These are phyloP conservation scores for Lactifluus subvellereus DNA, from an alignment of 768 basidiomycete species.

Conservation along the genomic window DNA sequence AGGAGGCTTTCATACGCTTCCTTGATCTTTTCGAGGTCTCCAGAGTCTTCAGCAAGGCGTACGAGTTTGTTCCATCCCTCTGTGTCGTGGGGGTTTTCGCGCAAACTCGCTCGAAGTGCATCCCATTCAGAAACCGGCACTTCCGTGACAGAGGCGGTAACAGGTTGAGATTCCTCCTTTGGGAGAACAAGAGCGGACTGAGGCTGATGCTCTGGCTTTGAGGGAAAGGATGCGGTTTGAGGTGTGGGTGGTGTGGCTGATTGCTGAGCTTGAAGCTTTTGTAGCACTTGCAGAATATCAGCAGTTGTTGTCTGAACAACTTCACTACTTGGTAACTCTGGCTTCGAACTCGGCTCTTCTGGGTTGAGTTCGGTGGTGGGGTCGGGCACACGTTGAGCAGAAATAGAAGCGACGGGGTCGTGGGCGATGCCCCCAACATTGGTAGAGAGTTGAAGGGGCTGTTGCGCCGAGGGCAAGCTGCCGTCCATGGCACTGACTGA, in stretches of 20 bases:
- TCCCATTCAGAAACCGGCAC: slow-evolving; percentile 62
- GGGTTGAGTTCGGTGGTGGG: not conserved
- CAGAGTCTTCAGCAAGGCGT: slow-evolving; percentile 66
- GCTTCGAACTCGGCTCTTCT: slow-evolving; percentile 15
- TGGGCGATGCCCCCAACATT: slow-evolving; percentile 2
- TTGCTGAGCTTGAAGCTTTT: slow-evolving; percentile 22
- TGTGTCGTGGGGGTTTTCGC: slow-evolving; percentile 67
- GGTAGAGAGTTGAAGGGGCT: slow-evolving; percentile 15
- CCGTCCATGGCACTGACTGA: slow-evolving; percentile 20
- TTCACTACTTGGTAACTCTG: slow-evolving; percentile 16
- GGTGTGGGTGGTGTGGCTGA: slow-evolving; percentile 13
- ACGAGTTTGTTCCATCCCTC: slow-evolving; percentile 75
- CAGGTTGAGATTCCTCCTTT: slow-evolving; percentile 23
- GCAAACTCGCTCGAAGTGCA: slow-evolving; percentile 50
- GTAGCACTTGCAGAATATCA: slow-evolving; percentile 20
- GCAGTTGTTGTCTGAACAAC: slow-evolving; percentile 17
- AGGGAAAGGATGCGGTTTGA: slow-evolving; percentile 10
- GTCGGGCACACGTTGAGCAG: slow-evolving; percentile 19
- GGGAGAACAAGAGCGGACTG: slow-evolving; percentile 6
- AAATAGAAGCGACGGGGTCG: slow-evolving; percentile 10
- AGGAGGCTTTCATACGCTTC: slow-evolving; percentile 78
- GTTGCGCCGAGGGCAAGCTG: slow-evolving; percentile 15
- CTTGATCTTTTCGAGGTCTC: slow-evolving; percentile 75
- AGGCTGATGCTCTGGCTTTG: slow-evolving; percentile 6
- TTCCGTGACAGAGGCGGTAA: slow-evolving; percentile 16